Base-by-base conservation (phyloP, 1,284 basidiomycete species). In the Fomitopsis pinicola region DNA sequence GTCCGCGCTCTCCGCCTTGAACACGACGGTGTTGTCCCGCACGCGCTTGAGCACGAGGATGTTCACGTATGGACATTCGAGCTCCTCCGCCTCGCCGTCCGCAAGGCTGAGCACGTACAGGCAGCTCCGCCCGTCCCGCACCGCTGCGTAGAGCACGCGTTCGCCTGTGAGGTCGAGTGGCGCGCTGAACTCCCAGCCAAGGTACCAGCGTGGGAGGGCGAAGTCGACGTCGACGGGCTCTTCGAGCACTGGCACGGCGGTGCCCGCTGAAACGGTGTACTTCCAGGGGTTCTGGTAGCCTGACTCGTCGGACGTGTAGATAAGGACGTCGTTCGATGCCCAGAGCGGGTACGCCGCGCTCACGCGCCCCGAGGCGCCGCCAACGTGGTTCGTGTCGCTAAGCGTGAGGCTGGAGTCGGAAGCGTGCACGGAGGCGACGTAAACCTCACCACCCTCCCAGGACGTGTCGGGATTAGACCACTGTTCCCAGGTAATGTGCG, bases 391-490 rank as follows among this genome's bases (percentile, higher is more conserved):
- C 14, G 61, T 60, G 59, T 79, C 76, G 15, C 67, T 67, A 42
- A 83, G 35, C 0, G 62, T 65, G 36, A 81, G 69, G 3, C 64
- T 63, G 6, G 60, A 62, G 17, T 68, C 67, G 28, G 67, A 57
- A 14, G 62, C 57, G 9, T 42, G 26, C 38, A 82, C 69, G 36
- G 80, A 75, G 0, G 82, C 87, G 33, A 89, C 71, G 66, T 81
- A 77, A 46, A 93, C 75, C 67, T 87, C 76, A 0, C 83, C 80
- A 17, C 85, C 87, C 67, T 91, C 86, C 87, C 89, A 94, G 19
- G 91, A 89, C 91, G 93, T 93, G 68, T 91, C 85, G 0, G 92
- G 92, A 64, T 88, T 85, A 63, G 74, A 77, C 91, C 91, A 94
- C 62, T 88, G 80, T 55, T 87, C 77, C 87, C 88, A 94, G 3